Conservation (phyloP, 176 grass and related monocot genomes). For the Avena atlantica region DNA sequence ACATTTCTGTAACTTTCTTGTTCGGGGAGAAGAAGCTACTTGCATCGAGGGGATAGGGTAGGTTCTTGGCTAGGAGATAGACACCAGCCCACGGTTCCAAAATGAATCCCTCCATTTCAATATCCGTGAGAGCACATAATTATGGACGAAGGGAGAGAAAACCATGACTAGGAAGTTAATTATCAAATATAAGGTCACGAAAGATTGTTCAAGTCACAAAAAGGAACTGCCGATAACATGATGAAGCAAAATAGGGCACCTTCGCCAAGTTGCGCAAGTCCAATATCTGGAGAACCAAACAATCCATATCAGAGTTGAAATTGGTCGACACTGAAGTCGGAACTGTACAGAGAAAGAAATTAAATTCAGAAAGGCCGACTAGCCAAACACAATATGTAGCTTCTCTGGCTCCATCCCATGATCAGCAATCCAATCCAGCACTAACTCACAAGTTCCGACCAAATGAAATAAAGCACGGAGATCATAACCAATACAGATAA, state of each 20-base stretch:
- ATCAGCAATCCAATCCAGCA: not conserved
- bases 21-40: not conserved
- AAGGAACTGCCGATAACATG: not conserved
- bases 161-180: not conserved
- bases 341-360: not conserved
- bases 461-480: not conserved
- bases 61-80: not conserved
- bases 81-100: not conserved
- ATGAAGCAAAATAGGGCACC: too few species aligned
- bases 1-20: not conserved
- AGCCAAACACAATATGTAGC: not conserved
- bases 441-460: not conserved
- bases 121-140: conserved; percentile 17
- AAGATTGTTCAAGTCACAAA: not conserved
- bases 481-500: not conserved
- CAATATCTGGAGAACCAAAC: too few species aligned
- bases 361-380: too few species aligned
- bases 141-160: not conserved
- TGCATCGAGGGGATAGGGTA: not conserved
- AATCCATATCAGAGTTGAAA: too few species aligned
- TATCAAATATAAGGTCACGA: not conserved
- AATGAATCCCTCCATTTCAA: not conserved
- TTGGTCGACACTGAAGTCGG: not conserved
- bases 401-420: not conserved
- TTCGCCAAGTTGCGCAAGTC: too few species aligned